Percentiles rank a stretch among this genome's conserved stretches.
Conservation (phyloP, 768 basidiomycete species). For the Tylopilus vinaceipallidus region DNA sequence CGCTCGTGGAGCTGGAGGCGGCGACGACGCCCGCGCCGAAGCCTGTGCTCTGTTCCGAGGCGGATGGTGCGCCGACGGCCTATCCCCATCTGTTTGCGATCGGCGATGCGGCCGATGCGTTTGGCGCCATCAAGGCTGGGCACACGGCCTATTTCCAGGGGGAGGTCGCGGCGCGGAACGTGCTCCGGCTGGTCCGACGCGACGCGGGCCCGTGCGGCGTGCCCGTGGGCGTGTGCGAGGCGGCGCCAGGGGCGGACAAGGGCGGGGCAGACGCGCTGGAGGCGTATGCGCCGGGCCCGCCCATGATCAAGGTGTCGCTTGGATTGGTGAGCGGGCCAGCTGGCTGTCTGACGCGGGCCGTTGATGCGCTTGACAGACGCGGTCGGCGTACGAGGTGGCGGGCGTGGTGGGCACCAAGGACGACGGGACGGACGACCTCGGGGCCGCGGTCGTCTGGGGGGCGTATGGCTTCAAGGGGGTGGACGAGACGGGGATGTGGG, state of each 20-base stretch:
- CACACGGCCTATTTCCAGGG: conserved; percentile 54
- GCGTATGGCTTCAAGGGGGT: conserved; percentile 41
- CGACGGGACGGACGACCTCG: conserved; percentile 46
- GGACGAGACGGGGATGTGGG: conserved; percentile 23
- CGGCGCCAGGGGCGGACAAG: background rate
- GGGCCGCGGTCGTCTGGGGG: conserved; percentile 47
- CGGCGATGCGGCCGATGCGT: conserved; percentile 64
- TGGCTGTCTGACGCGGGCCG: background rate
- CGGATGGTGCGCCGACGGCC: too few relatives aligned
- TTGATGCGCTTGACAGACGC: conserved; percentile 29
- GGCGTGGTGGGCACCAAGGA: conserved; percentile 43
- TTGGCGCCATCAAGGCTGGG: conserved; percentile 60
- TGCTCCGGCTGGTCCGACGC: conserved; percentile 42
- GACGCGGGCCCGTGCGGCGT: background rate
- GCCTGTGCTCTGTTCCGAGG: too few relatives aligned
- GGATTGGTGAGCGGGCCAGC: conserved; percentile 46
- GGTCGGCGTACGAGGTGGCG: conserved; percentile 45
- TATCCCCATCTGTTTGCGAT: conserved; percentile 59
- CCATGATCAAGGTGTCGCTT: conserved; percentile 62
- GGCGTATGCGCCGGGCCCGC: conserved; percentile 43
- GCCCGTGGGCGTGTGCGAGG: too few relatives aligned
- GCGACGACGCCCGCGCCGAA: too few relatives aligned
- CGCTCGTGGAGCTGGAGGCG: conserved; percentile 6
- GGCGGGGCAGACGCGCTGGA: conserved; percentile 28
- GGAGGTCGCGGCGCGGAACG: conserved; percentile 54